These are phyloP conservation scores for Beauveria bassiana DNA, from an alignment of 2,329 filamentous ascomycete genomes.

Conservation along the genomic window DNA sequence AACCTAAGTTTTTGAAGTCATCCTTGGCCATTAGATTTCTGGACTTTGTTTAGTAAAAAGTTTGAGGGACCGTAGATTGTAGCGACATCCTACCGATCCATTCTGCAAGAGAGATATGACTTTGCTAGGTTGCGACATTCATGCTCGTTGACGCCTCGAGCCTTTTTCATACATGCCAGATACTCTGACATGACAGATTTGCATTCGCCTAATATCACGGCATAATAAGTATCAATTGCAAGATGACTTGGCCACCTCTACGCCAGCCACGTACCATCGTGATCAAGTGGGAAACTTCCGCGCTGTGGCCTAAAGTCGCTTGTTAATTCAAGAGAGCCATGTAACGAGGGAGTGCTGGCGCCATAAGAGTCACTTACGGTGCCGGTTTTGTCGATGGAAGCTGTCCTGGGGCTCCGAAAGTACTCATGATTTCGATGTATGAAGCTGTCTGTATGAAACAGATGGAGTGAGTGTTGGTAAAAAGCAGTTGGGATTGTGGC, in stretches of 20 bases:
- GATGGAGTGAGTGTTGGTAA: neutral
- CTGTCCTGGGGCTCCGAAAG: constrained; percentile 65
- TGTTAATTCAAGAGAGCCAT: neutral
- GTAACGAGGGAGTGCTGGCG: neutral
- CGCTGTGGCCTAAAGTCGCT: constrained; percentile 61
- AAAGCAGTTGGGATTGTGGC: constrained; percentile 2
- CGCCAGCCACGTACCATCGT: constrained; percentile 51
- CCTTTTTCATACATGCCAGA: constrained; percentile 76
- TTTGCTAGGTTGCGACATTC: constrained; percentile 83
- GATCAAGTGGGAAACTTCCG: constrained; percentile 93
- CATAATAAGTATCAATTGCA: neutral
- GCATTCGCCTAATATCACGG: constrained; percentile 64
- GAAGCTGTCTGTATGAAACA: neutral
- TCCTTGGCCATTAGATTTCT: constrained; percentile 95
- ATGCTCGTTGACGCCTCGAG: constrained; percentile 75
- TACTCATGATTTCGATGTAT: constrained; percentile 38
- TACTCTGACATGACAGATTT: constrained; percentile 82
- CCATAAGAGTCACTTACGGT: constrained; percentile 41
- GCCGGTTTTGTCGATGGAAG: constrained; percentile 58
- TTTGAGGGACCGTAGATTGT: neutral
- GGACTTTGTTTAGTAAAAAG: neutral
- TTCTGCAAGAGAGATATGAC: constrained; percentile 80
- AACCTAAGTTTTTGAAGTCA: constrained; percentile 89
- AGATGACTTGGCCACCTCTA: neutral
- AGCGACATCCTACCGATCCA: constrained; percentile 66